A percentile compares a stretch with the other conserved stretches of the same genome.
These are phyloP conservation scores for Glaciozyma antarctica DNA, from an alignment of 768 basidiomycete species.

Conservation along the genomic window DNA sequence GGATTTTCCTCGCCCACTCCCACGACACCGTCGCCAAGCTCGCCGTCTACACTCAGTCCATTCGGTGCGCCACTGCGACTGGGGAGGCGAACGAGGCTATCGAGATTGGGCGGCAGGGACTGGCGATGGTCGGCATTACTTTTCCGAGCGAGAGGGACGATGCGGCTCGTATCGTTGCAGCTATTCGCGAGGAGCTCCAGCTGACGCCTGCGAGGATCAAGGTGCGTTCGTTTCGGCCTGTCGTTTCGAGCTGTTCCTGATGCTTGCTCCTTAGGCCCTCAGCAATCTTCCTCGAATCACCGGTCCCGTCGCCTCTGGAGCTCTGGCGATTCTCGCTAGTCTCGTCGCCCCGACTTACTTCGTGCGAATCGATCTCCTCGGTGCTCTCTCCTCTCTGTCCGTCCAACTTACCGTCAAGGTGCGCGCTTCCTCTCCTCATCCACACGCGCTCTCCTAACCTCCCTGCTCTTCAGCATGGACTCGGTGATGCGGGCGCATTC, in stretches of 20 bases:
- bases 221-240: background rate
- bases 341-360: conserved; percentile 31
- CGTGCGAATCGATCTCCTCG: conserved; percentile 26
- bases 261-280: background rate
- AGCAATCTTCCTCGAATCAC: background rate
- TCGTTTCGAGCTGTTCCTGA: background rate
- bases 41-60: conserved; percentile 16
- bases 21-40: conserved; percentile 15
- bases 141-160: conserved; percentile 7
- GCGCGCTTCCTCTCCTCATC: too few species aligned
- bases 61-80: conserved; percentile 19
- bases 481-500: conserved; percentile 23
- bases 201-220: conserved; percentile 1
- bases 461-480: conserved; percentile 7
- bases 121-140: conserved; percentile 11
- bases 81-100: conserved; percentile 18
- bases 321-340: conserved; percentile 15
- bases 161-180: background rate
- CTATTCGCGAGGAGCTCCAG: background rate
- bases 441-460: background rate
- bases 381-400: conserved; percentile 17
- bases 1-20: conserved; percentile 16
- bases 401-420: background rate
- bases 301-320: conserved; percentile 10
- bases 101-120: conserved; percentile 15